Percentiles rank a stretch among this genome's conserved stretches.
Evolutionary conservation across 352 stramenopile species (phyloP).

Genomic region (Globisporangium barbulae): DNA sequence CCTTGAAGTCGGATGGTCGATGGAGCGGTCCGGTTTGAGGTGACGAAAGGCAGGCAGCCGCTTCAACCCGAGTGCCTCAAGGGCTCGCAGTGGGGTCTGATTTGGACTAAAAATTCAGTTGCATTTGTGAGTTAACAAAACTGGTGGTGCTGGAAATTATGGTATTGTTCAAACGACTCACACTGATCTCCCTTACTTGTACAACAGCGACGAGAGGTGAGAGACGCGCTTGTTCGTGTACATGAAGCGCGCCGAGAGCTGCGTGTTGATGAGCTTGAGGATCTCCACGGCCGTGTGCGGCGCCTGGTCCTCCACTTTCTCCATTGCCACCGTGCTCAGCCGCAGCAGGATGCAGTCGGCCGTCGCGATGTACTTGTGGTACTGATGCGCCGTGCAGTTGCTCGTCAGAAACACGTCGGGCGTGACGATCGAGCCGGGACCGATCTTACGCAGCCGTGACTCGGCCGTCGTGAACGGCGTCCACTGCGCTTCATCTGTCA

Average conservation of each 20-base stretch:
- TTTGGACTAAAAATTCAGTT: too few species aligned
- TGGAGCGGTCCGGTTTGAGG: too few species aligned
- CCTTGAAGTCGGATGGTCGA: too few species aligned
- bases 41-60: too few species aligned
- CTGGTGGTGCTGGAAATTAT: too few species aligned
- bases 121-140: too few species aligned
- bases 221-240: slow-evolving; percentile 74
- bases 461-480: slow-evolving; percentile 60
- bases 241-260: slow-evolving; percentile 56
- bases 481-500: slow-evolving; percentile 54
- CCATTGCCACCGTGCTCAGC: slow-evolving; percentile 52
- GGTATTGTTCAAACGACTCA: neutral
- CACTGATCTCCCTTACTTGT: slow-evolving; percentile 36
- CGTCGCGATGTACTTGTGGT: slow-evolving; percentile 65
- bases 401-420: slow-evolving; percentile 30
- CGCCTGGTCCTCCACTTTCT: slow-evolving; percentile 46
- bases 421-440: slow-evolving; percentile 66
- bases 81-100: too few species aligned
- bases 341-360: slow-evolving; percentile 64
- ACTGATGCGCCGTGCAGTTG: slow-evolving; percentile 20
- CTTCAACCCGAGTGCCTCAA: too few species aligned
- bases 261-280: slow-evolving; percentile 63
- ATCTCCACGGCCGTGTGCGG: slow-evolving; percentile 73
- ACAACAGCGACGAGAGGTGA: slow-evolving; percentile 74
- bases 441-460: slow-evolving; percentile 70